Evolutionary conservation across 805 yeast genomes (phyloP).

Genomic region (Zygoascus tannicola): DNA sequence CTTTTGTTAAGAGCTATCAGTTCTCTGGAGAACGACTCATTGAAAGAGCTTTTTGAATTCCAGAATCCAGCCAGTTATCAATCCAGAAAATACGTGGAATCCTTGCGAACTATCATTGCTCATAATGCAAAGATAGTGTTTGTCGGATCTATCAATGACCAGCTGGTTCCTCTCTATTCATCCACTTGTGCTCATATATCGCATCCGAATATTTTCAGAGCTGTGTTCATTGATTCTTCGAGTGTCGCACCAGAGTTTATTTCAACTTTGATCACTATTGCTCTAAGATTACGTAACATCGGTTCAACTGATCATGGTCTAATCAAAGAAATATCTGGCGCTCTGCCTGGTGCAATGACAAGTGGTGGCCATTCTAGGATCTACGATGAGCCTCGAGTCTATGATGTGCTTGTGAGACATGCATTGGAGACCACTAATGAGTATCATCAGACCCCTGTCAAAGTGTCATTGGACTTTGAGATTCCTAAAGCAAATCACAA

Average conservation of each 20-base stretch:
- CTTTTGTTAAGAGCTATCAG: conserved; percentile 81
- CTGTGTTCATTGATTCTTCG: conserved; percentile 79
- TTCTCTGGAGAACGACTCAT: conserved; percentile 79
- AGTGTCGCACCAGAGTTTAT: conserved; percentile 71
- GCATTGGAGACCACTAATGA: conserved; percentile 65
- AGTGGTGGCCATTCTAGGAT: conserved; percentile 93
- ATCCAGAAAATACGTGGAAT: conserved; percentile 59
- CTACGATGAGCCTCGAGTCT: conserved; percentile 77
- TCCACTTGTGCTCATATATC: conserved; percentile 70
- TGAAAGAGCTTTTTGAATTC: conserved; percentile 79
- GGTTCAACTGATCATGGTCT: conserved; percentile 84
- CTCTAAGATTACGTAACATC: conserved; percentile 61
- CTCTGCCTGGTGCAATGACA: conserved; percentile 81
- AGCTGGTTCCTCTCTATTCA: conserved; percentile 85
- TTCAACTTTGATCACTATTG: conserved; percentile 59
- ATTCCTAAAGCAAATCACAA: conserved; percentile 53
- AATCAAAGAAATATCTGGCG: conserved; percentile 67
- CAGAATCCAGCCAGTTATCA: conserved; percentile 68
- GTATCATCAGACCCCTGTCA: conserved; percentile 29
- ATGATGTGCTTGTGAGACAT: conserved; percentile 66
- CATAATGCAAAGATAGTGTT: conserved; percentile 70
- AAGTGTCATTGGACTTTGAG: conserved; percentile 34
- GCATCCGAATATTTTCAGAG: conserved; percentile 86
- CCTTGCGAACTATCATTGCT: conserved; percentile 53
- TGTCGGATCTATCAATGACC: conserved; percentile 89